Percentiles rank a stretch among this genome's conserved stretches.
phyloP scores from a whole-genome alignment of 1,284 basidiomycete species.

The Moniliophthora roreri region DNA sequence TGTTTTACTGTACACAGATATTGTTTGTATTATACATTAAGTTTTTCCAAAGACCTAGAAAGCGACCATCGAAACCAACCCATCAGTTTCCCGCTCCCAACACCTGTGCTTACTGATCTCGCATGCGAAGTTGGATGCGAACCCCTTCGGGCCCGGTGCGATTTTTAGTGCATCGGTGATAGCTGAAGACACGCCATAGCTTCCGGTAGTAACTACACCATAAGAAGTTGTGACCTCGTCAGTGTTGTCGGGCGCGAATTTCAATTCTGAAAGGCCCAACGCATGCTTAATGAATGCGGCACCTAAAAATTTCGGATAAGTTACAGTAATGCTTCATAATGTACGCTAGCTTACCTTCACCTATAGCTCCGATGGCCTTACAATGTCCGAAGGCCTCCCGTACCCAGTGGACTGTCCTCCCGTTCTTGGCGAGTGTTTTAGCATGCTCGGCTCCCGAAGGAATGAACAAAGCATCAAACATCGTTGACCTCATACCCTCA shows the following conservation, averaged over 20 bases:
- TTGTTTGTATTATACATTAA: no score
- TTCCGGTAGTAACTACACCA: constrained; percentile 60
- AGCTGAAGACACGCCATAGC: constrained; percentile 40
- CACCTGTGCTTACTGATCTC: constrained; percentile 66
- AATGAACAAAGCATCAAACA: constrained; percentile 79
- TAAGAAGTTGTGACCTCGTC: constrained; percentile 51
- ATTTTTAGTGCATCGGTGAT: constrained; percentile 43
- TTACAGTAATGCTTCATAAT: no score
- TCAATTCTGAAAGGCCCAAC: constrained; percentile 45
- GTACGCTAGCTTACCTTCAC: constrained; percentile 46
- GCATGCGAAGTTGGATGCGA: constrained; percentile 57
- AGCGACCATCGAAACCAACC: constrained; percentile 53
- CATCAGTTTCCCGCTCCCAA: constrained; percentile 59
- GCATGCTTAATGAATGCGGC: constrained; percentile 48
- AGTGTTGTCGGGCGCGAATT: constrained; percentile 33
- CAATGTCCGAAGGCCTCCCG: constrained; percentile 80
- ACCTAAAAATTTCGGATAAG: no score
- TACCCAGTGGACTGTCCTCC: constrained; percentile 67
- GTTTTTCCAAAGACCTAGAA: no score
- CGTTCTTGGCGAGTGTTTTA: constrained; percentile 51
- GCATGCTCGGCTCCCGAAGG: constrained; percentile 61
- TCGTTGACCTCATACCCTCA: constrained; percentile 75
- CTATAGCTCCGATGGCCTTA: constrained; percentile 75
- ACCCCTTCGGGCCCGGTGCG: constrained; percentile 43
- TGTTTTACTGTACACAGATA: no score